Conservation (phyloP, 371 early-diverging fungal species). For the Chytridium lagenaria region DNA sequence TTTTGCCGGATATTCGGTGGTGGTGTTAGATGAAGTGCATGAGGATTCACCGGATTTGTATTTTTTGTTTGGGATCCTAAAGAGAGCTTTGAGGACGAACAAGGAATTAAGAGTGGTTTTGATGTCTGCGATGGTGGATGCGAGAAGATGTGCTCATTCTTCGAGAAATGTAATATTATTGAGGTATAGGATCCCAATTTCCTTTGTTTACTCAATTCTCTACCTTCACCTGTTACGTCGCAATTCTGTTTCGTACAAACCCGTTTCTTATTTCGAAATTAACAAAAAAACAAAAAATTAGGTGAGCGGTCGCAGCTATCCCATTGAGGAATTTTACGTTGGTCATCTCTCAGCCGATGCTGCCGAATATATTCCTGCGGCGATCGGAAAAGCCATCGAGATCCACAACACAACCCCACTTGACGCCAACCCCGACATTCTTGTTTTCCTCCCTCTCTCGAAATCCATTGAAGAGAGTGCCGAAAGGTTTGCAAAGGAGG, state of each 20-base stretch:
- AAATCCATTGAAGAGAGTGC: not conserved
- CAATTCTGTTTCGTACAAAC: no score
- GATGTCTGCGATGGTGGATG: constrained; percentile 33
- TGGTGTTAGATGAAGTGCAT: constrained; percentile 39
- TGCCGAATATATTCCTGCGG: not conserved
- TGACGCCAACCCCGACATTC: constrained; percentile 27
- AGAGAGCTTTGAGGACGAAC: constrained; percentile 31
- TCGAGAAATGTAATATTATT: constrained; percentile 26
- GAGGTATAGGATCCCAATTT: not conserved
- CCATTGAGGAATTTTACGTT: constrained; percentile 22
- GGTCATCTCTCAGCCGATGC: constrained; percentile 5
- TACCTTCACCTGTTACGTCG: not conserved
- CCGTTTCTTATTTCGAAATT: no score
- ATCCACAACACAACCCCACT: constrained; percentile 17
- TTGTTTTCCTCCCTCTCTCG: constrained; percentile 29
- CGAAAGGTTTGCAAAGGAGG: not conserved
- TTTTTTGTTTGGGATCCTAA: constrained; percentile 34
- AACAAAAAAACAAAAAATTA: no score
- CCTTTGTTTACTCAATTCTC: not conserved
- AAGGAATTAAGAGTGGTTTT: constrained; percentile 25
- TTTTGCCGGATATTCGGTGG: constrained; percentile 22
- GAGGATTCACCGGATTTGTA: constrained; percentile 32
- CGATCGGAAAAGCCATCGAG: constrained; percentile 1
- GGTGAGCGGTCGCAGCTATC: constrained; percentile 28
- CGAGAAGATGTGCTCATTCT: constrained; percentile 20